Evolutionary conservation across 495 filamentous ascomycete species (phyloP).

Genomic region (Astrothelium macrocarpum): DNA sequence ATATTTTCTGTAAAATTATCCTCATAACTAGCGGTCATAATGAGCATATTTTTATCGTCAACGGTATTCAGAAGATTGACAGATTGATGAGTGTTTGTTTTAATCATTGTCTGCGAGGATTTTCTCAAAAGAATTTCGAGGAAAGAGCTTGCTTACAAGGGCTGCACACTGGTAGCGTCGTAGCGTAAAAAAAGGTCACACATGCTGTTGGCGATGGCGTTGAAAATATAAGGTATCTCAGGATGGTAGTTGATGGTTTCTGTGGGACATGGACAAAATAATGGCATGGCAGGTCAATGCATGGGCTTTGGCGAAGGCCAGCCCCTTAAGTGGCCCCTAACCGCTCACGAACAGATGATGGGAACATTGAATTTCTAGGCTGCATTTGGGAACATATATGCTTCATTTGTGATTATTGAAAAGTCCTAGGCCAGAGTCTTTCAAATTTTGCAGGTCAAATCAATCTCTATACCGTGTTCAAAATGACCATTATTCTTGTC

Average conservation of each 20-base stretch:
- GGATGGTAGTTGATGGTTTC: not conserved
- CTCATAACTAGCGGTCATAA: conserved; percentile 20
- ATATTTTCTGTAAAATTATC: not conserved
- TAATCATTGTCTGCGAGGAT: conserved; percentile 50
- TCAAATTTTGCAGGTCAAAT: too few relatives aligned
- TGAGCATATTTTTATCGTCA: conserved; percentile 23
- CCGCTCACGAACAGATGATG: too few relatives aligned
- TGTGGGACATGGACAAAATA: not conserved
- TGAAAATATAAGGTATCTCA: not conserved
- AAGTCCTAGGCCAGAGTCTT: too few relatives aligned
- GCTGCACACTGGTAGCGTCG: not conserved
- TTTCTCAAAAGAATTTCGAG: not conserved
- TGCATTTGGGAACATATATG: too few relatives aligned
- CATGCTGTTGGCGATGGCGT: not conserved
- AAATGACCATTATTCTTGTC: conserved; percentile 41
- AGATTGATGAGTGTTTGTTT: conserved; percentile 56
- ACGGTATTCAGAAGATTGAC: conserved; percentile 73
- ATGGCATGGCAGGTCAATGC: not conserved
- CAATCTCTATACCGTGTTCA: not conserved
- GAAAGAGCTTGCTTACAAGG: not conserved
- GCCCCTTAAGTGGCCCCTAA: too few relatives aligned
- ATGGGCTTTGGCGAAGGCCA: too few relatives aligned
- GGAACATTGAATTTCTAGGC: too few relatives aligned
- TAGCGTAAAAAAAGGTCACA: not conserved
- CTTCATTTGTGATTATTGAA: too few relatives aligned